Base-by-base conservation (phyloP, 1,284 basidiomycete genomes). In the Fistulinella staudtii region DNA sequence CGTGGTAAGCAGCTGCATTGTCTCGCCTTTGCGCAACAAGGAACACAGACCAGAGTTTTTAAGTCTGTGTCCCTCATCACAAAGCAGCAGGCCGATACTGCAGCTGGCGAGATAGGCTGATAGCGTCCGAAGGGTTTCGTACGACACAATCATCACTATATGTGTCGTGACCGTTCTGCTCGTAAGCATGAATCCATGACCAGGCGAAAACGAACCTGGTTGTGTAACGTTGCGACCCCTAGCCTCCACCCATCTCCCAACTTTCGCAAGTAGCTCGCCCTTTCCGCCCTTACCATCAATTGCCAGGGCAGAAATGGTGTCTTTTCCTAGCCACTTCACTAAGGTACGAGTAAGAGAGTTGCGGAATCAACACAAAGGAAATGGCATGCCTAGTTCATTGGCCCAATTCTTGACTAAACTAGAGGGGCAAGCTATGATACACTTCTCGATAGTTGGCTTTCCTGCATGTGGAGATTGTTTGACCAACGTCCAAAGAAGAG, bases 331-430 rank as follows among this genome's bases (percentile, higher is more conserved):
- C 93, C 93, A 97, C 70, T 97, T 97, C 28, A 82, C 90, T 93
- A 48, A 14, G 24, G 33, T 13, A 13, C 5, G 14, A 20, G 54
- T 43, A 40, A 45, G 13, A 43, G 24, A 23, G 10, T 27, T 20
- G 39, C 17, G 20, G 21, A 23, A 45, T 27, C 5, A 35, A 39
- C 25, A 29, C 20, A 31, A 38, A 41, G n/a, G n/a, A 20, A 38
- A 36, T n/a, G 6, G 20, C 79, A 45, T 51, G 85, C 92, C 80
- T 17, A 99, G 74, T 69, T 99, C 95, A 63, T 99, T 98, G 0
- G 93, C 95, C 95, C 95, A 99, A 61, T 99, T 99, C 60, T 89
- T 89, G 21, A 99, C 95, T 43, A 99, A 71, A 70, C 91, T 96
- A 3, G 93, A 93, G 1, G 96, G 96, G 63, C 96, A 99, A 1